phyloP scores from a whole-genome alignment of 1,284 basidiomycete genomes.

The Apiotrichum sp. region DNA sequence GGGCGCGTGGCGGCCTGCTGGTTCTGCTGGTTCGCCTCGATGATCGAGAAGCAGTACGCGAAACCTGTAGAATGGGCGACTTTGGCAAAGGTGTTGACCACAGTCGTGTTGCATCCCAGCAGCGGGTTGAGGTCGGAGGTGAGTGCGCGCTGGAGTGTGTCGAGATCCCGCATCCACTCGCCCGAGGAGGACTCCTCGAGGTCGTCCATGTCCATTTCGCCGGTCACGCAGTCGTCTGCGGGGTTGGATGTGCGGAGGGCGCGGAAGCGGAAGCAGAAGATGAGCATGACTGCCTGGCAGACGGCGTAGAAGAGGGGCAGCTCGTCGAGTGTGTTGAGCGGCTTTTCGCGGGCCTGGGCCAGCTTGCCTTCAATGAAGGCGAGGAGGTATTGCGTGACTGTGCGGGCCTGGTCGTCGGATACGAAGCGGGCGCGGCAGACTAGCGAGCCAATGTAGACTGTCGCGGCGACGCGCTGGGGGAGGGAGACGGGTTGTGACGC shows the following conservation, averaged over 20 bases:
- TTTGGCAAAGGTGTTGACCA: constrained; percentile 90
- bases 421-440: constrained; percentile 87
- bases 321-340: constrained; percentile 51
- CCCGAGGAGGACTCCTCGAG: constrained; percentile 53
- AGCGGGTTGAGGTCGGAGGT: constrained; percentile 83
- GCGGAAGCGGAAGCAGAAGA: constrained; percentile 97
- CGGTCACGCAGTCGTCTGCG: constrained; percentile 49
- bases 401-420: constrained; percentile 65
- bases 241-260: constrained; percentile 21
- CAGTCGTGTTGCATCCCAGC: constrained; percentile 80
- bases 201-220: constrained; percentile 48
- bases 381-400: constrained; percentile 76
- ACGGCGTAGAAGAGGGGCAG: constrained; percentile 80
- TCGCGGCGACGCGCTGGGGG: constrained; percentile 66
- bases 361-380: constrained; percentile 72
- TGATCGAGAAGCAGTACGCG: constrained; percentile 88
- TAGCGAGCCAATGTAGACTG: constrained; percentile 86
- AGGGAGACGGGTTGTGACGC: constrained; percentile 32
- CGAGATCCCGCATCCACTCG: constrained; percentile 76
- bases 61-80: constrained; percentile 87
- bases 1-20: not conserved
- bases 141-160: constrained; percentile 73
- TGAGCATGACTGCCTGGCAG: constrained; percentile 85
- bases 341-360: constrained; percentile 56
- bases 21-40: constrained; percentile 64